Evolutionary conservation across 371 early-diverging fungal species (phyloP).

Genomic region (Saksenaea oblongispora): DNA sequence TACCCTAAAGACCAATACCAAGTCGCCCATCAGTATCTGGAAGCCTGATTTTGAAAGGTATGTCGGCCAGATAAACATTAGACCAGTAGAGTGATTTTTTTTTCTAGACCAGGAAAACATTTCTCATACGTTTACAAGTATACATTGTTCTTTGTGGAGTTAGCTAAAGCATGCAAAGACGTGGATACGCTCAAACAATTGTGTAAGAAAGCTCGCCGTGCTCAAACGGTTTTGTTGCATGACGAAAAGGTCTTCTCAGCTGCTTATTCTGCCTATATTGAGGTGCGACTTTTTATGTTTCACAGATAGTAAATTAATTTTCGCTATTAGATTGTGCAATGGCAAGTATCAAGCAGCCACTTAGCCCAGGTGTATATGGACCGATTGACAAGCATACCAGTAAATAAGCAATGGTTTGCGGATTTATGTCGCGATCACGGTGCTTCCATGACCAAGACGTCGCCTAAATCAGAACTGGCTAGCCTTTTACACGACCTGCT

Average conservation of each 20-base stretch:
- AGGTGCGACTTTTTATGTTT: conserved; percentile 14
- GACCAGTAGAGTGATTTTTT: no score
- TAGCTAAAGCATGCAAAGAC: conserved; percentile 59
- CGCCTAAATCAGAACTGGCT: neutral
- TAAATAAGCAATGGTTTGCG: neutral
- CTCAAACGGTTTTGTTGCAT: conserved; percentile 50
- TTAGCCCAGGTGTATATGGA: neutral
- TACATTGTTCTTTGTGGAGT: conserved; percentile 55
- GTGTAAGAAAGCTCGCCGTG: conserved; percentile 59
- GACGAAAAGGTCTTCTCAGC: conserved; percentile 50
- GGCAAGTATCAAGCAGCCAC: neutral
- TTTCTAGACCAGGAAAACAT: conserved; percentile 61
- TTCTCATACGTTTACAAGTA: conserved; percentile 70
- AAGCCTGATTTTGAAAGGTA: conserved; percentile 74
- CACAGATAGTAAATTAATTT: neutral
- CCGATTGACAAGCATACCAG: neutral
- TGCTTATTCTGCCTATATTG: conserved; percentile 47
- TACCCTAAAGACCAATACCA: conserved; percentile 51
- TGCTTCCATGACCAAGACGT: neutral
- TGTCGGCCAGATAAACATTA: no score
- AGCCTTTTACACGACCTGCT: neutral
- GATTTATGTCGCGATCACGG: neutral
- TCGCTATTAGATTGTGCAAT: neutral
- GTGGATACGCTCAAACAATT: conserved; percentile 56
- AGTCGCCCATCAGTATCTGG: conserved; percentile 66